Conservation (phyloP, 352 stramenopile genomes). For the Phytophthora parvispora region DNA sequence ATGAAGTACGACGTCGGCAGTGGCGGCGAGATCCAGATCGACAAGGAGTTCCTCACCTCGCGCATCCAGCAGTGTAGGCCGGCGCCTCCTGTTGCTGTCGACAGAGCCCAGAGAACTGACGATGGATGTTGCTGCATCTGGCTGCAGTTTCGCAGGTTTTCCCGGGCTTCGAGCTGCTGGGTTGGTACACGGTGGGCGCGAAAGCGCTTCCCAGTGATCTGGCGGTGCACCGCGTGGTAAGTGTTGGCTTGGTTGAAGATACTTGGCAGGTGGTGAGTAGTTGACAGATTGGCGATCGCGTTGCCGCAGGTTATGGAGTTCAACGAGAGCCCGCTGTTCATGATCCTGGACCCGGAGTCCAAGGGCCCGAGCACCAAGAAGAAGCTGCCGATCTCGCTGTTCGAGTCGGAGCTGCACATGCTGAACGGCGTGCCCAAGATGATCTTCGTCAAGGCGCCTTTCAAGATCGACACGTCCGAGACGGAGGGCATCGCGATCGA, state of each 20-base stretch:
- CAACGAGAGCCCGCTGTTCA: conserved; percentile 86
- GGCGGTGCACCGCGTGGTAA: conserved; percentile 78
- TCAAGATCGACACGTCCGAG: conserved; percentile 91
- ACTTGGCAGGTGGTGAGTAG: not conserved
- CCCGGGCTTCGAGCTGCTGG: conserved; percentile 88
- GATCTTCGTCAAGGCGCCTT: conserved; percentile 91
- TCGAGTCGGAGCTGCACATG: conserved; percentile 90
- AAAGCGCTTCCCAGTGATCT: conserved; percentile 82
- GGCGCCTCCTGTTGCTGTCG: conserved; percentile 7
- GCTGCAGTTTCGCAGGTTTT: conserved; percentile 85
- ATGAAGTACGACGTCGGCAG: conserved; percentile 77
- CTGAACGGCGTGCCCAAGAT: conserved; percentile 88
- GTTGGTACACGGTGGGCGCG: conserved; percentile 89
- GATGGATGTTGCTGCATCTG: too few species aligned
- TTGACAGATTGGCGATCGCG: not conserved
- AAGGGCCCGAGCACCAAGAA: conserved; percentile 81
- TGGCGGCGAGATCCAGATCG: conserved; percentile 69
- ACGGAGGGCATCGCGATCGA: conserved; percentile 90
- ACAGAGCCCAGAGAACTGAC: too few species aligned
- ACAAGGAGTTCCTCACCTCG: conserved; percentile 85
- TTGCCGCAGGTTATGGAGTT: conserved; percentile 85
- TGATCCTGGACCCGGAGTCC: conserved; percentile 77
- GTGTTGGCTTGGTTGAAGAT: not conserved
- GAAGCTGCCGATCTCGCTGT: conserved; percentile 89
- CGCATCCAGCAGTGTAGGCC: conserved; percentile 84